Evolutionary conservation across 1,139 yeast genomes (phyloP).

Genomic region (Geotrichum citri-aurantii): DNA sequence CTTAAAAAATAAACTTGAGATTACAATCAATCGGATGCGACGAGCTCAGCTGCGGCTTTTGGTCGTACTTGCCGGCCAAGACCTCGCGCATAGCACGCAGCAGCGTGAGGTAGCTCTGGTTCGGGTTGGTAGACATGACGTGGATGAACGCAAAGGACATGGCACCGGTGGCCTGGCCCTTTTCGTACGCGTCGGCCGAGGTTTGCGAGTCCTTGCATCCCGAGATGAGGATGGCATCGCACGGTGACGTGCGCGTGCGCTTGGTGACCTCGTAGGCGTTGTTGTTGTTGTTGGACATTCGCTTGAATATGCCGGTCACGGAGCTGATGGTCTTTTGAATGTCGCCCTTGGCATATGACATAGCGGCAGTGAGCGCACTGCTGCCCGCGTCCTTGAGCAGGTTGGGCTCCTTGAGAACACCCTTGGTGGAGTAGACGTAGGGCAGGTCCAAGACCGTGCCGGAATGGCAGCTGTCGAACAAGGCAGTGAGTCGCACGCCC

Average conservation of each 20-base stretch:
- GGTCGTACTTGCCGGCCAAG: slow-evolving; percentile 65
- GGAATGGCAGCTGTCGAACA: slow-evolving; percentile 90
- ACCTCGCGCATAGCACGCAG: slow-evolving; percentile 74
- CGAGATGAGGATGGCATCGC: slow-evolving; percentile 78
- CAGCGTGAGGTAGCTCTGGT: slow-evolving; percentile 70
- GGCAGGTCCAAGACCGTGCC: slow-evolving; percentile 91
- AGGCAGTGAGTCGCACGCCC: slow-evolving; percentile 82
- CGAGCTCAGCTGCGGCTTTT: slow-evolving; percentile 81
- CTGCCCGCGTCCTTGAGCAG: slow-evolving; percentile 77
- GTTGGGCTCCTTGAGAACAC: slow-evolving; percentile 84
- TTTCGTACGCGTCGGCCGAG: slow-evolving; percentile 72
- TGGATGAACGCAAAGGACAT: slow-evolving; percentile 86
- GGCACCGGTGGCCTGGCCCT: slow-evolving; percentile 82
- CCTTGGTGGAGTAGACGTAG: slow-evolving; percentile 83
- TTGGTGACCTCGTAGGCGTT: slow-evolving; percentile 41
- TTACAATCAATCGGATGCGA: slow-evolving; percentile 84
- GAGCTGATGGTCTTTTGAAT: slow-evolving; percentile 48
- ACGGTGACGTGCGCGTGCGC: slow-evolving; percentile 69
- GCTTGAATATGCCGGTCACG: slow-evolving; percentile 47
- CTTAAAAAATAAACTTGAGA: slow-evolving; percentile 48
- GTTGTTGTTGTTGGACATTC: slow-evolving; percentile 38
- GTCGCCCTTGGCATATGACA: slow-evolving; percentile 70
- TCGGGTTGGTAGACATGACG: slow-evolving; percentile 59
- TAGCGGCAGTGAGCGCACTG: slow-evolving; percentile 65
- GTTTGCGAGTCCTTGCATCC: slow-evolving; percentile 89